A percentile compares a stretch with the other conserved stretches of the same genome.
phyloP scores from a whole-genome alignment of 306 rosid species.

The Castanea crenata region DNA sequence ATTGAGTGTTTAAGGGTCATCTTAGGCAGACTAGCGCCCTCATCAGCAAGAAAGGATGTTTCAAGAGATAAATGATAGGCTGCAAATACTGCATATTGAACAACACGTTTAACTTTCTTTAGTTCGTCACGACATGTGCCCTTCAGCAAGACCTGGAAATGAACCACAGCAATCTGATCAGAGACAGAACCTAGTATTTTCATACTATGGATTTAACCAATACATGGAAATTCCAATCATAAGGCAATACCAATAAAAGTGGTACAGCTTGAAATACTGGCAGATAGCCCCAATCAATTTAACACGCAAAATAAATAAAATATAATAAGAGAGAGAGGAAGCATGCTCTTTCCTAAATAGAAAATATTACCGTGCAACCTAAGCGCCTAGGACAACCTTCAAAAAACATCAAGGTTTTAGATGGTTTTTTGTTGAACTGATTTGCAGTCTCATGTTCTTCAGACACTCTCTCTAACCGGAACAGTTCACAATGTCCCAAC shows the following conservation, averaged over 20 bases:
- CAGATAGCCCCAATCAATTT: constrained; percentile 6
- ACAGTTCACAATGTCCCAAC: constrained; percentile 87
- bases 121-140: constrained; percentile 75
- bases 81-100: constrained; percentile 91
- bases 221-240: constrained; percentile 4
- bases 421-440: constrained; percentile 67
- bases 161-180: constrained; percentile 27
- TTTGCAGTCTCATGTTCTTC: constrained; percentile 68
- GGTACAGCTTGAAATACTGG: constrained; percentile 1
- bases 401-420: constrained; percentile 92
- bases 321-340: not conserved
- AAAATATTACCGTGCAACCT: constrained; percentile 81
- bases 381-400: constrained; percentile 97
- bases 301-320: not conserved
- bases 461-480: constrained; percentile 66
- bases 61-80: constrained; percentile 98
- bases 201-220: not conserved
- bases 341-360: not conserved
- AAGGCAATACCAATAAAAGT: not conserved
- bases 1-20: constrained; percentile 40
- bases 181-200: constrained; percentile 19
- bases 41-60: constrained; percentile 97
- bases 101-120: constrained; percentile 87
- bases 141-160: constrained; percentile 78
- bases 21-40: constrained; percentile 96